These are phyloP conservation scores for Huntiella abstrusa DNA, from an alignment of 2,329 filamentous ascomycete species.

Conservation along the genomic window DNA sequence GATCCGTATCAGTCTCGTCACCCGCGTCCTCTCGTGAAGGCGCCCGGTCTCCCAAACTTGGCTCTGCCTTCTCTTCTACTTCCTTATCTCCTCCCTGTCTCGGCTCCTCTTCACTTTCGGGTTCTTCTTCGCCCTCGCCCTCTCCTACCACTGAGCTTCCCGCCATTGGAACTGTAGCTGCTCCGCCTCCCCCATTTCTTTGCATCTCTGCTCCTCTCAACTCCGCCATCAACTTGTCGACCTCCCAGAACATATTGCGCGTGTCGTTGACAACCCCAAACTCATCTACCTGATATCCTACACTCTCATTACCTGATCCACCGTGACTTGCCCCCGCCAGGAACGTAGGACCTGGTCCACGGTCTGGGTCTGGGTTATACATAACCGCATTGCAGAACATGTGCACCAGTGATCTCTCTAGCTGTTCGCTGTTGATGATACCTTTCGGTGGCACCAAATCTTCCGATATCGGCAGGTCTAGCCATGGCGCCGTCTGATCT, in stretches of 20 bases:
- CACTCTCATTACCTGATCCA: slow-evolving; percentile 20
- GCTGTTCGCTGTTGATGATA: slow-evolving; percentile 81
- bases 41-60: slow-evolving; percentile 10
- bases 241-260: slow-evolving; percentile 73
- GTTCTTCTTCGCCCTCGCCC: too few species aligned
- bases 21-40: slow-evolving; percentile 22
- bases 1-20: slow-evolving; percentile 30
- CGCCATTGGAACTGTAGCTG: slow-evolving; percentile 12
- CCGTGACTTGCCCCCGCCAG: slow-evolving; percentile 23
- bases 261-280: slow-evolving; percentile 78
- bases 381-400: slow-evolving; percentile 98
- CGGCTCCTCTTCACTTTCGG: too few species aligned
- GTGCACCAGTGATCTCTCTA: slow-evolving; percentile 82
- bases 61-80: too few species aligned
- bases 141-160: slow-evolving; percentile 8
- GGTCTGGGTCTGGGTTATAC: slow-evolving; percentile 77
- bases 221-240: slow-evolving; percentile 58
- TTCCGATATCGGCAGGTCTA: slow-evolving; percentile 50
- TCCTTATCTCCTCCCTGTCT: too few species aligned
- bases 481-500: slow-evolving; percentile 34
- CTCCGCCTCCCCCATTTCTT: slow-evolving; percentile 18
- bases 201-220: slow-evolving; percentile 56
- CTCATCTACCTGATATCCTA: slow-evolving; percentile 53
- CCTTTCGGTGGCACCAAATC: slow-evolving; percentile 71
- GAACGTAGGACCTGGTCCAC: slow-evolving; percentile 48